phyloP scores from a whole-genome alignment of 495 filamentous ascomycete genomes.

The Xylaria curta region DNA sequence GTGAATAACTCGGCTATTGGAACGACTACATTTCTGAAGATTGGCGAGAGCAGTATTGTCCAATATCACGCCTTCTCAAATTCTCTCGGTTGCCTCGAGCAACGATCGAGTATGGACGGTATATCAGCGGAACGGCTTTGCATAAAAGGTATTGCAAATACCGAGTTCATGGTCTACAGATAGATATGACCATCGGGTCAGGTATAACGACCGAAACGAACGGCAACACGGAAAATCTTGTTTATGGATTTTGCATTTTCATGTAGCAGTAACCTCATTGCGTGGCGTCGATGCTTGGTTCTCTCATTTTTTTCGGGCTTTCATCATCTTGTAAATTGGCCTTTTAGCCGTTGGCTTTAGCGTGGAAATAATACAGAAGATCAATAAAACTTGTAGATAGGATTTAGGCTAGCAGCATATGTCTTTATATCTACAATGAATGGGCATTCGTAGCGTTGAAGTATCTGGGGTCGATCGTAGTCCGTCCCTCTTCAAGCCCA shows the following conservation, averaged over 20 bases:
- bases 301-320: neutral
- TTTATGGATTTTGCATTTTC: conserved; percentile 1
- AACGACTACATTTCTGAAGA: neutral
- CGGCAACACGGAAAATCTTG: neutral
- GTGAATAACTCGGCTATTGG: neutral
- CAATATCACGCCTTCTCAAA: neutral
- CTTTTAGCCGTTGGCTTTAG: neutral
- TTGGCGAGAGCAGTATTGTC: neutral
- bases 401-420: too few species aligned
- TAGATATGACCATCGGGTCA: neutral
- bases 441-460: too few species aligned
- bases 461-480: too few species aligned
- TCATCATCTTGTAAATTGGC: neutral
- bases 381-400: neutral
- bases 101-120: neutral
- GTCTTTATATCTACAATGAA: too few species aligned
- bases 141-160: neutral
- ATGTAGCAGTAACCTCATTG: neutral
- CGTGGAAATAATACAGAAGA: neutral
- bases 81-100: neutral
- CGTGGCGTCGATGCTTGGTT: conserved; percentile 4
- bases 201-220: conserved; percentile 9
- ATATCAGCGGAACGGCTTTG: neutral
- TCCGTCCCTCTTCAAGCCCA: too few species aligned
- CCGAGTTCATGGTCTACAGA: neutral